Percentiles rank a stretch among this genome's conserved stretches.
phyloP scores from a whole-genome alignment of 2,329 filamentous ascomycete genomes.

The Arthrinium phaeospermum region DNA sequence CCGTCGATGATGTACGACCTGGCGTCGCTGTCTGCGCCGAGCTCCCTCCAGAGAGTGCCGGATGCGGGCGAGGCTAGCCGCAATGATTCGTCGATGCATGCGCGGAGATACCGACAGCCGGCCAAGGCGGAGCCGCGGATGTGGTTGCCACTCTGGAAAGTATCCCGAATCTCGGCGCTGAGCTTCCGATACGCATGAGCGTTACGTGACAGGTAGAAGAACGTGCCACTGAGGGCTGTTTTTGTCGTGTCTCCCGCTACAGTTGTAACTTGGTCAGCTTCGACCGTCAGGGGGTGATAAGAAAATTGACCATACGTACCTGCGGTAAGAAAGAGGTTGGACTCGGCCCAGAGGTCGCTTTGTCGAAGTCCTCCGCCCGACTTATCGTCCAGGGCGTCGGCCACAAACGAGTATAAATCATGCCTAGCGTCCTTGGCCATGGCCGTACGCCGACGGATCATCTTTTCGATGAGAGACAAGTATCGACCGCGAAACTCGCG shows the following conservation, averaged over 20 bases:
- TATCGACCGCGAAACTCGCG: conserved; percentile 16
- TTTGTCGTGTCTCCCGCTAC: conserved; percentile 29
- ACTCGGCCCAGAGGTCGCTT: conserved; percentile 49
- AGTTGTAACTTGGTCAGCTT: background rate
- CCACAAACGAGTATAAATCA: background rate
- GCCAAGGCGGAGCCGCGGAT: conserved; percentile 24
- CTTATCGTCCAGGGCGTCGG: background rate
- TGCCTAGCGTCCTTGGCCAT: background rate
- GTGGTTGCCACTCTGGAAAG: conserved; percentile 24
- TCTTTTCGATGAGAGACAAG: conserved; percentile 18
- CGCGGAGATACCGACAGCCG: conserved; percentile 28
- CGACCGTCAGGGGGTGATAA: no score
- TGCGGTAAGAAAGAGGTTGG: conserved; percentile 42
- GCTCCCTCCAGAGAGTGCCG: conserved; percentile 27
- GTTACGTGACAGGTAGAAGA: conserved; percentile 35
- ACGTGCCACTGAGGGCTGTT: conserved; percentile 26
- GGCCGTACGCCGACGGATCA: conserved; percentile 18
- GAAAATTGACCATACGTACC: background rate
- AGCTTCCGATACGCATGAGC: conserved; percentile 27
- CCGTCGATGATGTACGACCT: conserved; percentile 29
- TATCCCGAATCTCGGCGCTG: conserved; percentile 27
- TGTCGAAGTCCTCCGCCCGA: background rate
- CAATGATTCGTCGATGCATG: conserved; percentile 31
- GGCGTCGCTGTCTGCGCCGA: background rate
- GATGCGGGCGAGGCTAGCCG: conserved; percentile 28